Percentiles rank a stretch among this genome's conserved stretches.
phyloP scores from a whole-genome alignment of 2,329 filamentous ascomycete genomes.

The Cercospora brassicicola region DNA sequence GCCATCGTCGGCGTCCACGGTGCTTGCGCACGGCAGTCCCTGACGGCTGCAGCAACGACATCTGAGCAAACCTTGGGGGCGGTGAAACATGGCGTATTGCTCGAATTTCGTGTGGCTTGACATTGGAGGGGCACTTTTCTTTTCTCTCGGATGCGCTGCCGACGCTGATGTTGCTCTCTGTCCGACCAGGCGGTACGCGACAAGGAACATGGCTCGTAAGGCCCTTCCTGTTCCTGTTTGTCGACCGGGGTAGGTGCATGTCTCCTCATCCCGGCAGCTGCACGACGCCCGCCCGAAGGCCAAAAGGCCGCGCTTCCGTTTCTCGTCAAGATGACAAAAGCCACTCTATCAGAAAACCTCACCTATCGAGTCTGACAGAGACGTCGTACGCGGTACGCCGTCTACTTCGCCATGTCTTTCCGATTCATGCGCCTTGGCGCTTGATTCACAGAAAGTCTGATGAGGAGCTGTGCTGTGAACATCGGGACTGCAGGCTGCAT shows the following conservation, averaged over 20 bases:
- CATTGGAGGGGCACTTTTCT: neutral
- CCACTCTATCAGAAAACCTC: neutral
- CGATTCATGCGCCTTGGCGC: neutral
- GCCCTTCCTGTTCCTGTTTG: neutral
- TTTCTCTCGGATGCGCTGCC: neutral
- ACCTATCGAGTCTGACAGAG: neutral
- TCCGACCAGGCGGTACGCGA: neutral
- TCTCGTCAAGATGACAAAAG: neutral
- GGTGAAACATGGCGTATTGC: conserved; percentile 4
- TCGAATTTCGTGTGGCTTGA: neutral
- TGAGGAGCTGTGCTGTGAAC: neutral
- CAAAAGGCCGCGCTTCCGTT: neutral
- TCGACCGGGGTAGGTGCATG: neutral
- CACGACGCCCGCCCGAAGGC: neutral
- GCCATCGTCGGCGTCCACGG: neutral
- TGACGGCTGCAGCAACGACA: neutral
- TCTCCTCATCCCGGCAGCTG: neutral
- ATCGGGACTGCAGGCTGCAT: neutral
- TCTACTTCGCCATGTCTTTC: neutral
- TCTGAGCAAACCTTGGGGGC: neutral
- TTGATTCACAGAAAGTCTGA: neutral
- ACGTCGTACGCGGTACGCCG: neutral
- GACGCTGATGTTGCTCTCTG: neutral
- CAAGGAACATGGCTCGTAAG: neutral
- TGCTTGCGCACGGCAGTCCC: neutral